A percentile compares a stretch with the other conserved stretches of the same genome.
phyloP scores from a whole-genome alignment of 2,329 filamentous ascomycete genomes.

The Pestalotiopsis sp. region DNA sequence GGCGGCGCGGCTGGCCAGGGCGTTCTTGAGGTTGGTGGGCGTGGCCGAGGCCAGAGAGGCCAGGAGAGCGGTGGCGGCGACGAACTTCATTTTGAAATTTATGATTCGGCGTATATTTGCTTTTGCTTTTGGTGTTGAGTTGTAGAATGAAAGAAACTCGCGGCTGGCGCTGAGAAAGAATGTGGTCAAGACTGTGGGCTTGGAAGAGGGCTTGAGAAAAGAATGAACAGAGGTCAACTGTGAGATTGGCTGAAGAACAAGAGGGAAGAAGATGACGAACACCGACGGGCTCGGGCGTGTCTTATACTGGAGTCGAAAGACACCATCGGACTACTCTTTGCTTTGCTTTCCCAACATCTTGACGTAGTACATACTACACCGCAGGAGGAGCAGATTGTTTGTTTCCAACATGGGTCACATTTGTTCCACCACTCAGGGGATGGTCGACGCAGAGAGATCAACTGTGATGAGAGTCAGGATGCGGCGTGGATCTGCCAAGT shows the following conservation, averaged over 20 bases:
- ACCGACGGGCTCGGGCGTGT: neutral
- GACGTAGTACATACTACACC: neutral
- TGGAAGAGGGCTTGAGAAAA: constrained; percentile 1
- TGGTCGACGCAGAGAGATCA: neutral
- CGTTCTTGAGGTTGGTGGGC: constrained; percentile 19
- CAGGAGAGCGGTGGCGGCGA: constrained; percentile 18
- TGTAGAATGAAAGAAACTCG: neutral
- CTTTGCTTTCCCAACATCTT: neutral
- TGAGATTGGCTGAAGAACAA: constrained; percentile 1
- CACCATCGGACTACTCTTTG: neutral
- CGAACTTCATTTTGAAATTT: constrained; percentile 24
- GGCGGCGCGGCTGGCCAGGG: constrained; percentile 22
- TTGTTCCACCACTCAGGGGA: constrained; percentile 7
- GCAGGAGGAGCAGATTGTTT: neutral
- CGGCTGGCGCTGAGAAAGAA: constrained; percentile 10
- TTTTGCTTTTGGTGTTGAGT: neutral
- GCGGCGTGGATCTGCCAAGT: constrained; percentile 8
- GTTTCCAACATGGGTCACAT: neutral
- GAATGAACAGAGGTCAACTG: constrained; percentile 11
- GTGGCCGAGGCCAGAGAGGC: constrained; percentile 20
- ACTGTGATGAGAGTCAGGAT: constrained; percentile 3
- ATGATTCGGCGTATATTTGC: neutral
- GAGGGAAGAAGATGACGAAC: neutral
- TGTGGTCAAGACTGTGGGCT: neutral
- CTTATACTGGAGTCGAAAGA: neutral